phyloP scores from a whole-genome alignment of 2,329 filamentous ascomycete genomes.

The Cytospora piceae region DNA sequence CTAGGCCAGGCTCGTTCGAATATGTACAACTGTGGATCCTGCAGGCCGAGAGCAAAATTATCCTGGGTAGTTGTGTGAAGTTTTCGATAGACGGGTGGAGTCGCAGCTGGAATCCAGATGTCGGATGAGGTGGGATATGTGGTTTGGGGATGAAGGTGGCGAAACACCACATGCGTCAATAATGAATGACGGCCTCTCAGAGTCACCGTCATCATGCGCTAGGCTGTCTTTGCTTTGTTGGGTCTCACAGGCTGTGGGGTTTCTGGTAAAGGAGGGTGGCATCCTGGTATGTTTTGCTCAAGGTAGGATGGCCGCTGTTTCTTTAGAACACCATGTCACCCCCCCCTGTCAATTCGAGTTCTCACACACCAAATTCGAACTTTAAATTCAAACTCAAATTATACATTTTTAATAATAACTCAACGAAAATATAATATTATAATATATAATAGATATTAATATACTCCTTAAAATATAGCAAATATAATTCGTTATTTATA shows the following conservation, averaged over 20 bases:
- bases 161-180: constrained; percentile 12
- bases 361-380: too few relatives aligned
- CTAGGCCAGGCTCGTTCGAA: too few relatives aligned
- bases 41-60: neutral
- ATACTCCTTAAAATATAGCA: too few relatives aligned
- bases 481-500: too few relatives aligned
- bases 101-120: neutral
- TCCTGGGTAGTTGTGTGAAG: constrained; percentile 13
- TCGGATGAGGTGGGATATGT: constrained; percentile 17
- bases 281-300: constrained; percentile 20
- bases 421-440: too few relatives aligned
- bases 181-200: constrained; percentile 17
- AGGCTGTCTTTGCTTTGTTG: constrained; percentile 19
- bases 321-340: too few relatives aligned
- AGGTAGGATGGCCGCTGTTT: neutral
- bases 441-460: too few relatives aligned
- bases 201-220: constrained; percentile 28
- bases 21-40: constrained; percentile 10
- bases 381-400: too few relatives aligned
- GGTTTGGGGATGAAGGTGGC: constrained; percentile 27
- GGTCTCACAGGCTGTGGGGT: constrained; percentile 15
- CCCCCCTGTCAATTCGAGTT: too few relatives aligned
- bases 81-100: neutral
- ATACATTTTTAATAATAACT: too few relatives aligned
- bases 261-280: constrained; percentile 13